Evolutionary conservation across 306 rosid species (phyloP).

Genomic region (Oxytropis ochrocephala): DNA sequence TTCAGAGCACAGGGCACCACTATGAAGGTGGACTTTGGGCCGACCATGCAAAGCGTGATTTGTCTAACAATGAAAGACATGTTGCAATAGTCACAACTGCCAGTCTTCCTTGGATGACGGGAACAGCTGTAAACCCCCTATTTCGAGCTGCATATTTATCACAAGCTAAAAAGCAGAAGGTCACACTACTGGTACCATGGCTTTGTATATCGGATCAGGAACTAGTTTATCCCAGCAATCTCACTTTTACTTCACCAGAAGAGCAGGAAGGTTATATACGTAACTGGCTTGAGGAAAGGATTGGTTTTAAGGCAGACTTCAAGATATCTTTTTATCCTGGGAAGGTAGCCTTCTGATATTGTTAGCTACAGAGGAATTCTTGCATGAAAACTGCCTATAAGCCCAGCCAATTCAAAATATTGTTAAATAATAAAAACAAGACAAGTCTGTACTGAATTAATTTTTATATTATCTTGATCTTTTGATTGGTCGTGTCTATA

Average conservation of each 20-base stretch:
- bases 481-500: not conserved
- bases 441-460: not conserved
- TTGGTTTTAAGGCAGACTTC: slow-evolving; percentile 88
- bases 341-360: slow-evolving; percentile 49
- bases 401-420: not conserved
- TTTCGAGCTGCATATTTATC: slow-evolving; percentile 97
- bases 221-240: slow-evolving; percentile 66
- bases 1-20: slow-evolving; percentile 87
- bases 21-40: slow-evolving; percentile 92
- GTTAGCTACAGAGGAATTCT: not conserved
- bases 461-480: not conserved
- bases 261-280: slow-evolving; percentile 90
- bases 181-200: slow-evolving; percentile 95
- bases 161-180: slow-evolving; percentile 65
- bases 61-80: slow-evolving; percentile 54
- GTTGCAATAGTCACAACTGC: slow-evolving; percentile 98
- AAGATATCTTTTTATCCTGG: slow-evolving; percentile 95
- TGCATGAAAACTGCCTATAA: not conserved
- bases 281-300: slow-evolving; percentile 95
- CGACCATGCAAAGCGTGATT: slow-evolving; percentile 57
- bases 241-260: slow-evolving; percentile 82
- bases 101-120: slow-evolving; percentile 99
- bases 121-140: slow-evolving; percentile 94
- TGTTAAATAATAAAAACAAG: not conserved
- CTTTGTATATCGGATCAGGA: slow-evolving; percentile 91